Percentiles rank a stretch among this genome's conserved stretches.
Evolutionary conservation across 257 asterid species (phyloP).

Genomic region (Agastache rugosa): DNA sequence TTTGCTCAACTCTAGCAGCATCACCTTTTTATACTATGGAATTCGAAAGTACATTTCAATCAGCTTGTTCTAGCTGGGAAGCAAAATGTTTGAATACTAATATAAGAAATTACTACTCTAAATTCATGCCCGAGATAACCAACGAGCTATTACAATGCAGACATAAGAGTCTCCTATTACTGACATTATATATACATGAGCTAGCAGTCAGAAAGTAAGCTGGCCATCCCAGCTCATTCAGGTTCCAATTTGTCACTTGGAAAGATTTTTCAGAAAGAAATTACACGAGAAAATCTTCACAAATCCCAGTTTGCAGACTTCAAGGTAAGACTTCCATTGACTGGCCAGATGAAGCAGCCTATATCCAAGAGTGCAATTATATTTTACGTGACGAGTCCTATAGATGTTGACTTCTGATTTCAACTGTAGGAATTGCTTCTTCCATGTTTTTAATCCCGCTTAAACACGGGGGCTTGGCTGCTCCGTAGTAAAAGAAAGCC

Average conservation of each 20-base stretch:
- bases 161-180: not conserved
- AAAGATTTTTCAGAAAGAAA: slow-evolving; percentile 1
- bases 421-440: slow-evolving; percentile 64
- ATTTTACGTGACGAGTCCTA: not conserved
- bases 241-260: slow-evolving; percentile 9
- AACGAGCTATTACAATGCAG: not conserved
- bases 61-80: not conserved
- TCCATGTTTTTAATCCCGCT: slow-evolving; percentile 45
- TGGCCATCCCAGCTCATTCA: slow-evolving; percentile 4
- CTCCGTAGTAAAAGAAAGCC: slow-evolving; percentile 92
- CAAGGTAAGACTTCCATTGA: slow-evolving; percentile 1
- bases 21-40: not conserved
- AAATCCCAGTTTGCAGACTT: slow-evolving; percentile 8
- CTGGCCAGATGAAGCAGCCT: not conserved
- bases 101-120: not conserved
- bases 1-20: slow-evolving; percentile 16
- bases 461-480: slow-evolving; percentile 85
- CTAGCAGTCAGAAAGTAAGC: not conserved
- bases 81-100: not conserved
- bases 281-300: not conserved
- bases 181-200: not conserved
- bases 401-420: slow-evolving; percentile 31
- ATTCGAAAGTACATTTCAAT: slow-evolving; percentile 1
- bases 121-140: not conserved
- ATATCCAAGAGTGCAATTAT: not conserved